phyloP scores from a whole-genome alignment of 1,284 basidiomycete genomes.

The Somion occarium region DNA sequence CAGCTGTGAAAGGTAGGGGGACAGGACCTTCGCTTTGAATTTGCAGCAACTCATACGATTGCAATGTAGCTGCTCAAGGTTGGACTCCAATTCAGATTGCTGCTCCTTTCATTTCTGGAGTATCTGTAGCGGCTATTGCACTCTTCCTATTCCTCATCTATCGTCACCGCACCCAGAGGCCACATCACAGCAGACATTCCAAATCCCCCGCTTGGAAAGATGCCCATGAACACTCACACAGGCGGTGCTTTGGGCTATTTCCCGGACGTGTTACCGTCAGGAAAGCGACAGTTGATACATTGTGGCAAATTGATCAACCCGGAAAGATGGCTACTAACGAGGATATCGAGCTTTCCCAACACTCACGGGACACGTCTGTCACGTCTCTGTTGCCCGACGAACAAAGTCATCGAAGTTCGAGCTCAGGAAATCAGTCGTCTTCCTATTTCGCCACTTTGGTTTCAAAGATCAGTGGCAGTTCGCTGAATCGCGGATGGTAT shows the following conservation, averaged over 20 bases:
- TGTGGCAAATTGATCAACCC: slow-evolving; percentile 18
- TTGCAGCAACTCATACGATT: too few relatives aligned
- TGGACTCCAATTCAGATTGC: slow-evolving; percentile 19
- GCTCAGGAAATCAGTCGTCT: not conserved
- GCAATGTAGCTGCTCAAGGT: not conserved
- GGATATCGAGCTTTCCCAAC: not conserved
- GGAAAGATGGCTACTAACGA: not conserved
- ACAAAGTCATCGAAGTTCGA: not conserved
- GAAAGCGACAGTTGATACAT: slow-evolving; percentile 4
- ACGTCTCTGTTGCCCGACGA: not conserved
- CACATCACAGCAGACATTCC: not conserved
- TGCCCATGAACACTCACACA: slow-evolving; percentile 11
- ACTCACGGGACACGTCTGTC: not conserved
- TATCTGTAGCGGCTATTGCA: slow-evolving; percentile 11
- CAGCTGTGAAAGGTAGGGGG: slow-evolving; percentile 11
- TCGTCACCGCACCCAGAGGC: slow-evolving; percentile 9
- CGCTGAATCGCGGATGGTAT: slow-evolving; percentile 8
- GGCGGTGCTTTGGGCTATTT: slow-evolving; percentile 16
- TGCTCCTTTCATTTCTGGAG: slow-evolving; percentile 14
- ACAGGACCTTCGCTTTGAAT: not conserved
- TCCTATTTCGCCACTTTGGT: slow-evolving; percentile 1
- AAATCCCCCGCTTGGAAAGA: not conserved
- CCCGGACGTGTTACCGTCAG: slow-evolving; percentile 12
- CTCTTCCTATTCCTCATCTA: slow-evolving; percentile 13
- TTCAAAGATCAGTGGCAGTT: slow-evolving; percentile 4